Conservation (phyloP, 2,329 filamentous ascomycete species). For the Aspergillus fischeri region DNA sequence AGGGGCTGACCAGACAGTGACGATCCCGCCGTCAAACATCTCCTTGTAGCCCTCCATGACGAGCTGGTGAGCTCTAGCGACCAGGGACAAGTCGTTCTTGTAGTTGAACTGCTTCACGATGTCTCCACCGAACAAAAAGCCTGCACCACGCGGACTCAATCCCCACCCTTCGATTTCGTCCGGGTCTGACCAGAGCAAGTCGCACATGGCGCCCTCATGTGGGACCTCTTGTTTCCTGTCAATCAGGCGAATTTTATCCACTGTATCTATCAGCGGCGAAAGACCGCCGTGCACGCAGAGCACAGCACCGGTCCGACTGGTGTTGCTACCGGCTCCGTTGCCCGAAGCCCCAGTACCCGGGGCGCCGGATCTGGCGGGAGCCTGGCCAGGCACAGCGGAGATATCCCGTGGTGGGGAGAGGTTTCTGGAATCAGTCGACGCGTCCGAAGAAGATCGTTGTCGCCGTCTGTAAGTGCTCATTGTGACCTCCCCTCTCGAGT, state of each 20-base stretch:
- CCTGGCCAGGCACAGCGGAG: constrained; percentile 41
- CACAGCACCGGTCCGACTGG: constrained; percentile 69
- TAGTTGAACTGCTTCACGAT: constrained; percentile 97
- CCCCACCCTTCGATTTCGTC: constrained; percentile 97
- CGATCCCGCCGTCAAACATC: constrained; percentile 94
- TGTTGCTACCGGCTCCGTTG: constrained; percentile 52
- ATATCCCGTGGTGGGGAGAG: constrained; percentile 40
- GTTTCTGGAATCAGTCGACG: constrained; percentile 33
- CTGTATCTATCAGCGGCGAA: constrained; percentile 82
- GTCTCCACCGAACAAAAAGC: constrained; percentile 91
- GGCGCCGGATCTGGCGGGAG: constrained; percentile 59
- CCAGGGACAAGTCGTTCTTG: constrained; percentile 83
- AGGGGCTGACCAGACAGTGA: constrained; percentile 97
- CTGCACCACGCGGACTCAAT: constrained; percentile 85
- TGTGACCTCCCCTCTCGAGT: constrained; percentile 75
- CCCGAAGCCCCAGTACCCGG: constrained; percentile 77
- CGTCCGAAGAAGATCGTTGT: constrained; percentile 28
- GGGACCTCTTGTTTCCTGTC: constrained; percentile 98
- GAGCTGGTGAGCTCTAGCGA: constrained; percentile 91
- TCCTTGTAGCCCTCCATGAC: constrained; percentile 99
- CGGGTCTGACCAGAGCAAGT: constrained; percentile 94
- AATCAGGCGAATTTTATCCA: constrained; percentile 91
- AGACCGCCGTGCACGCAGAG: constrained; percentile 94
- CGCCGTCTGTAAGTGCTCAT: constrained; percentile 46
- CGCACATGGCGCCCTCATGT: constrained; percentile 98